Base-by-base conservation (phyloP, 73 alveolate genomes). In the Paramecium caudatum region DNA sequence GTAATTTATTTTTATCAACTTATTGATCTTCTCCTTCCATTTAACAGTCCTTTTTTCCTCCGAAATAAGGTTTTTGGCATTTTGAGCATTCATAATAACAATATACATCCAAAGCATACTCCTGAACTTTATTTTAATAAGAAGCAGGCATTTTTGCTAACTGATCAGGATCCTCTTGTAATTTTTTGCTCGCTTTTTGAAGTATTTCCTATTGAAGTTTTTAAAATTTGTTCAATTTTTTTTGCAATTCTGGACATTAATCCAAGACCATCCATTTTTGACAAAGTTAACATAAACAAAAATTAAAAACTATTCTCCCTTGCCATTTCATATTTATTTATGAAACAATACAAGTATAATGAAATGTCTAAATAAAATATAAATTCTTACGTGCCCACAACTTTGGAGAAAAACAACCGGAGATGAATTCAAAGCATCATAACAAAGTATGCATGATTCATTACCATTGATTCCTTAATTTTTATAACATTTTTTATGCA, bases 91-190 rank as follows among this genome's bases (percentile, higher is more conserved):
- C 61, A 68, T 32, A 68, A 68, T 32, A 68, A 37, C 84, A 68
- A 33, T 32, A 68, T 68, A 25, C 34, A 68, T 68, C 50, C 84
- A 68, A 32, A 12, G 84, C 84, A 37, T 25, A 68, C 34, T 68
- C 84, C 4, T 68, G 16, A 32, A 49, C 55, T n/a, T 68, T 68
- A 25, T 68, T 10, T 32, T 33, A 68, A 37, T 13, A 37, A 3
- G 25, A 33, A 34, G 91, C 78, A 15, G 96, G 82, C 91, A 95
- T 93, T 82, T 94, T 95, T 74, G 97, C 98, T 90, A 95, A 91
- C 61, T 97, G 98, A 33, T 94, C 46, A 34, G 96, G 98, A 80
- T 97, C 99, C 39, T 90, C 37, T n/a, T 68, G 34, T 16, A 37
- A 34, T 68, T 49, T 68, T 68, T 68, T 49, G 8, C 12, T 30